Evolutionary conservation across 2,329 filamentous ascomycete species (phyloP).

Genomic region (Trichoderma atroviride): DNA sequence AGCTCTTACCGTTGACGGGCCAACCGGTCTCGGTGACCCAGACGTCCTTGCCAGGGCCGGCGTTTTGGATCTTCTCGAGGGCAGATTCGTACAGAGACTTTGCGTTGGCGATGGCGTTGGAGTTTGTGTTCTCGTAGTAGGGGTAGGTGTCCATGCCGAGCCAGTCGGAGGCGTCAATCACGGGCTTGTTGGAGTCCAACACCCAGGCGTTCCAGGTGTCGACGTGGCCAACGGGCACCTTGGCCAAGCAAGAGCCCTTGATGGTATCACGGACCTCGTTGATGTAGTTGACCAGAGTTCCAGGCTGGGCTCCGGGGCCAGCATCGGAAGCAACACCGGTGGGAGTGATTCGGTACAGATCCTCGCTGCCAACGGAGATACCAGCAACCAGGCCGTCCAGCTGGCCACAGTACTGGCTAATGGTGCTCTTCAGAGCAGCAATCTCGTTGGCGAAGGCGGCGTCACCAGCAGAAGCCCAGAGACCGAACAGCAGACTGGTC

Average conservation of each 20-base stretch:
- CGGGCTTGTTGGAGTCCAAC: conserved; percentile 70
- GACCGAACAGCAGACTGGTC: conserved; percentile 76
- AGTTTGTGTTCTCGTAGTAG: conserved; percentile 74
- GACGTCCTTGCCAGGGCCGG: conserved; percentile 67
- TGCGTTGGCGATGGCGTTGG: conserved; percentile 67
- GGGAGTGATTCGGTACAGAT: conserved; percentile 79
- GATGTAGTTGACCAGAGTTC: conserved; percentile 70
- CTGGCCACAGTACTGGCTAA: conserved; percentile 65
- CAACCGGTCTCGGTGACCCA: conserved; percentile 92
- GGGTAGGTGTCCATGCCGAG: conserved; percentile 84
- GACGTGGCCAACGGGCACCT: conserved; percentile 74
- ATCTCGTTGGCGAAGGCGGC: conserved; percentile 72
- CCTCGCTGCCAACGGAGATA: conserved; percentile 85
- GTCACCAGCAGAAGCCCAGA: conserved; percentile 77
- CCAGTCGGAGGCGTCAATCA: conserved; percentile 74
- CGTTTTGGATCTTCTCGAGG: conserved; percentile 60
- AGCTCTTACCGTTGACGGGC: conserved; percentile 70
- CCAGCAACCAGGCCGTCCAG: conserved; percentile 72
- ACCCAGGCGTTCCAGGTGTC: conserved; percentile 85
- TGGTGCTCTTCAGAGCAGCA: conserved; percentile 68
- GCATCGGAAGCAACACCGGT: conserved; percentile 66
- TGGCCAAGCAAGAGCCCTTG: conserved; percentile 60
- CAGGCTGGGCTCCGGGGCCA: conserved; percentile 64
- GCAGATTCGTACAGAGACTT: conserved; percentile 70
- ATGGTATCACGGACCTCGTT: conserved; percentile 66